phyloP scores from a whole-genome alignment of 2,329 filamentous ascomycete species.

The Elsinoe australis region DNA sequence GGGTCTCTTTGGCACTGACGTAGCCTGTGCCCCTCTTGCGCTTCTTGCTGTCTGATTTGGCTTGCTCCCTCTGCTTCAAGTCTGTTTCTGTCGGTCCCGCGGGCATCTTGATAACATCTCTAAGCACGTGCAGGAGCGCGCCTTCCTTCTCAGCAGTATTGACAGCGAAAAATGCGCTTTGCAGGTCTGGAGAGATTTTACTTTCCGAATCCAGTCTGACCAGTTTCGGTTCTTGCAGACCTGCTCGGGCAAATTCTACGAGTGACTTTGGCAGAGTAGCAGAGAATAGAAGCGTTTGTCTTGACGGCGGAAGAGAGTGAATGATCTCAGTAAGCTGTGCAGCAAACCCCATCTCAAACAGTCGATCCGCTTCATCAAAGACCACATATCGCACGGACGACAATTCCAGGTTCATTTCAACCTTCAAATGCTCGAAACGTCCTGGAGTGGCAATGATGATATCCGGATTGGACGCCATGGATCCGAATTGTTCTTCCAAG shows the following conservation, averaged over 20 bases:
- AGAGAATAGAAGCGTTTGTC: constrained; percentile 91
- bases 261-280: constrained; percentile 89
- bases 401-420: constrained; percentile 91
- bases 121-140: constrained; percentile 76
- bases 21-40: constrained; percentile 55
- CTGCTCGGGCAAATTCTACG: constrained; percentile 91
- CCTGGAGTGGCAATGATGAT: constrained; percentile 86
- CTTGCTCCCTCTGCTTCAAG: constrained; percentile 39
- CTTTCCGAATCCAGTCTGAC: constrained; percentile 88
- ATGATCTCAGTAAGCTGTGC: constrained; percentile 89
- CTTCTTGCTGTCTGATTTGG: constrained; percentile 54
- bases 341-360: constrained; percentile 98
- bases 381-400: constrained; percentile 89
- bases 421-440: constrained; percentile 91
- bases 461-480: constrained; percentile 91
- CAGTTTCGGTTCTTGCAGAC: constrained; percentile 82
- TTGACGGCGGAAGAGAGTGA: constrained; percentile 70
- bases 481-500: constrained; percentile 86
- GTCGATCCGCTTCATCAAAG: constrained; percentile 91
- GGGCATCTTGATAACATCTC: constrained; percentile 90
- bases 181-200: constrained; percentile 91
- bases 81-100: constrained; percentile 52
- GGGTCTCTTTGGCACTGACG: constrained; percentile 56
- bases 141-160: constrained; percentile 93
- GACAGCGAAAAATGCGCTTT: constrained; percentile 88